Evolutionary conservation across 2,329 filamentous ascomycete genomes (phyloP).

Genomic region (Trichoderma koningii): DNA sequence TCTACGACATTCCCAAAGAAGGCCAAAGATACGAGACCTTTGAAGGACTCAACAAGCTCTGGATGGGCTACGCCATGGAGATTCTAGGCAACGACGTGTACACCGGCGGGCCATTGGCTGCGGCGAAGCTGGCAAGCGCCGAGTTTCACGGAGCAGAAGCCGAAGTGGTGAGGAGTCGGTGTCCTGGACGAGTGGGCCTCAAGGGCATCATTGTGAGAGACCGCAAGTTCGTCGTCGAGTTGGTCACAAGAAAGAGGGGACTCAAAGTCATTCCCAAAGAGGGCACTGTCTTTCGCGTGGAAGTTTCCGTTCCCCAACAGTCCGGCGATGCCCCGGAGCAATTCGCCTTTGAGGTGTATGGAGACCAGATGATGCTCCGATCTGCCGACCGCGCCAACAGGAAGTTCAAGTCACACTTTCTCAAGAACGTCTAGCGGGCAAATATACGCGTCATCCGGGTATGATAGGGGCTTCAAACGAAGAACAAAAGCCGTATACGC

Average conservation of each 20-base stretch:
- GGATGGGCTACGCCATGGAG: conserved; percentile 83
- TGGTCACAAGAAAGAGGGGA: conserved; percentile 71
- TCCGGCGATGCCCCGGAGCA: conserved; percentile 28
- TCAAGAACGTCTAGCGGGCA: conserved; percentile 63
- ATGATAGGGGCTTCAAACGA: too few relatives aligned
- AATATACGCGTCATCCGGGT: not conserved
- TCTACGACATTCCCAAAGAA: conserved; percentile 72
- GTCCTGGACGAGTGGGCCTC: conserved; percentile 78
- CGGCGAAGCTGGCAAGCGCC: conserved; percentile 77
- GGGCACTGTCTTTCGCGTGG: conserved; percentile 79
- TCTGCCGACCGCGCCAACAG: conserved; percentile 83
- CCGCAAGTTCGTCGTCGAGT: conserved; percentile 80
- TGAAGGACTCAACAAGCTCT: conserved; percentile 73
- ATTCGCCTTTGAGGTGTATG: conserved; percentile 81
- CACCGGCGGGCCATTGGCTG: conserved; percentile 59
- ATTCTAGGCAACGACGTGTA: conserved; percentile 66
- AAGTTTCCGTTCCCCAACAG: conserved; percentile 53
- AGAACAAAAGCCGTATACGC: too few relatives aligned
- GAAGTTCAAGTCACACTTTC: conserved; percentile 87
- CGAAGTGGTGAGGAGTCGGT: conserved; percentile 79
- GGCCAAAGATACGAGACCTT: conserved; percentile 70
- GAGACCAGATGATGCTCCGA: conserved; percentile 81
- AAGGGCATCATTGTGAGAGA: conserved; percentile 88
- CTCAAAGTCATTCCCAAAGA: conserved; percentile 87
- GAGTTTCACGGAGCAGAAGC: conserved; percentile 88